phyloP scores from a whole-genome alignment of 2,329 filamentous ascomycete genomes.

The Myriosclerotinia curreyana region DNA sequence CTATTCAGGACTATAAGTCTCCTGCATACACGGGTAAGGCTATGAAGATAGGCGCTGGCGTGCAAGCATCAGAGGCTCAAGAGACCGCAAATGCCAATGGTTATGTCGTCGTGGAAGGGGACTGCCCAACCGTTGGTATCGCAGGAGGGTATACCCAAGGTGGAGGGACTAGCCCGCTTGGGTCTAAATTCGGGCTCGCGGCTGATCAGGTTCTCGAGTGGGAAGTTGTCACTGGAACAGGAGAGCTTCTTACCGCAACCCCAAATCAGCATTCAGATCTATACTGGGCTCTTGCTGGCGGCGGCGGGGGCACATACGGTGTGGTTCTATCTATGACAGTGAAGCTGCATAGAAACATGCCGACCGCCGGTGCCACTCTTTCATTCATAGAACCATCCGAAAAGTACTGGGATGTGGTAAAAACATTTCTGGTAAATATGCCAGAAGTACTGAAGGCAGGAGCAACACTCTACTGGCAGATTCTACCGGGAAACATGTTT shows the following conservation, averaged over 20 bases:
- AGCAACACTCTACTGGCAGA: too few relatives aligned
- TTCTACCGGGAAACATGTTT: too few relatives aligned
- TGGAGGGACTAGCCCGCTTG: conserved; percentile 55
- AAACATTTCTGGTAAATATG: too few relatives aligned
- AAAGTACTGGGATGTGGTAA: too few relatives aligned
- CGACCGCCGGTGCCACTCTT: not conserved
- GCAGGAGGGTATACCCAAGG: conserved; percentile 54
- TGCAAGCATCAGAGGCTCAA: not conserved
- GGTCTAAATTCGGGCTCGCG: conserved; percentile 52
- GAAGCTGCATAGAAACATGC: not conserved
- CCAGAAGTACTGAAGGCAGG: too few relatives aligned
- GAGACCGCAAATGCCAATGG: not conserved
- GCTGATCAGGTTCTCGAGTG: conserved; percentile 57
- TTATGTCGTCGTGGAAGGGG: not conserved
- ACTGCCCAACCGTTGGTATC: conserved; percentile 38
- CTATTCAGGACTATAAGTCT: not conserved
- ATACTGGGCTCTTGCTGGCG: conserved; percentile 61
- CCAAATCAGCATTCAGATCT: conserved; percentile 50
- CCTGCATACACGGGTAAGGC: not conserved
- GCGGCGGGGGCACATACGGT: conserved; percentile 57
- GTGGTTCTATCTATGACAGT: conserved; percentile 53
- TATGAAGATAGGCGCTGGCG: not conserved
- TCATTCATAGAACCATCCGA: too few relatives aligned
- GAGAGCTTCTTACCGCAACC: conserved; percentile 47
- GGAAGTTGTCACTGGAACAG: conserved; percentile 51